Evolutionary conservation across 257 asterid species (phyloP).

Genomic region (Penstemon barbatus): DNA sequence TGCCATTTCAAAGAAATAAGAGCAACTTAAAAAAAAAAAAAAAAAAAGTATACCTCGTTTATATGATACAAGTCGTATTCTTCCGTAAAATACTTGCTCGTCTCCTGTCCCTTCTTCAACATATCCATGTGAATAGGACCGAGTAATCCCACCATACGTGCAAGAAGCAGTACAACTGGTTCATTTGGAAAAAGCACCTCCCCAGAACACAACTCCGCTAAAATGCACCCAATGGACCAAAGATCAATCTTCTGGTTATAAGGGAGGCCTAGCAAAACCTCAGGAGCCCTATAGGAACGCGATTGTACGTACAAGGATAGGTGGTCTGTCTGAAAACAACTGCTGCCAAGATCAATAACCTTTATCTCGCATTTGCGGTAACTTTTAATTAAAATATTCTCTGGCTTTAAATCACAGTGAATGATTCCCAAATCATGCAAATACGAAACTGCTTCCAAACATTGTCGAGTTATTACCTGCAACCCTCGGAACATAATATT

Average conservation of each 20-base stretch:
- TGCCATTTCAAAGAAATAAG: no score
- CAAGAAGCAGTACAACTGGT: conserved; percentile 67
- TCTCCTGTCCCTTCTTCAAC: conserved; percentile 71
- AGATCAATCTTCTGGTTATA: conserved; percentile 86
- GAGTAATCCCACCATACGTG: conserved; percentile 63
- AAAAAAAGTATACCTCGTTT: conserved; percentile 57
- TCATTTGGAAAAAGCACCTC: conserved; percentile 97
- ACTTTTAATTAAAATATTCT: conserved; percentile 87
- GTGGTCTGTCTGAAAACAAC: conserved; percentile 81
- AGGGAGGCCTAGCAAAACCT: conserved; percentile 88
- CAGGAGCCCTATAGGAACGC: conserved; percentile 98
- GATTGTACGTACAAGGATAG: conserved; percentile 85
- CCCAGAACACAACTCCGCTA: conserved; percentile 80
- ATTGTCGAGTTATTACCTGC: conserved; percentile 79
- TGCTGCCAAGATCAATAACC: conserved; percentile 96
- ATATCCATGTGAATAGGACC: conserved; percentile 75
- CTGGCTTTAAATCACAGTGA: conserved; percentile 98
- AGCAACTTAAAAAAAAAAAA: background rate
- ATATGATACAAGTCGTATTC: conserved; percentile 65
- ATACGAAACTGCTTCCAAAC: conserved; percentile 76
- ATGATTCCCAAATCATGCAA: conserved; percentile 84
- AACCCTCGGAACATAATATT: conserved; percentile 27
- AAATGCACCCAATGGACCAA: conserved; percentile 96
- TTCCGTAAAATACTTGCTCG: conserved; percentile 77
- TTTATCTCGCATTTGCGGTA: conserved; percentile 82